These are phyloP conservation scores for Fraxinus greggii DNA, from an alignment of 305 asterid species.

Conservation along the genomic window DNA sequence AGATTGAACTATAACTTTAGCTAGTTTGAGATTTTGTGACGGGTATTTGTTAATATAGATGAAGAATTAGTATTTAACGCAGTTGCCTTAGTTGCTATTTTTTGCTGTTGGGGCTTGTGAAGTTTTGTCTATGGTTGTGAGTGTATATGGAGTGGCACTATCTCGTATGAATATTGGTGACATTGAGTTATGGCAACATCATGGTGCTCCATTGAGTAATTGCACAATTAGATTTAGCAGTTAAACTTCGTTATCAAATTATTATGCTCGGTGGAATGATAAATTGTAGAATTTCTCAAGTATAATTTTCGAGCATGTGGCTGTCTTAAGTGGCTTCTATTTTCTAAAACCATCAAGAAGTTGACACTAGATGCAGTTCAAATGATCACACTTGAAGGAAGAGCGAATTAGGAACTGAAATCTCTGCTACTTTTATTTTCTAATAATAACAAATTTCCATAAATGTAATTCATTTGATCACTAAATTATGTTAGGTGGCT, in stretches of 20 bases:
- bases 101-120: background rate
- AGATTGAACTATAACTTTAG: background rate
- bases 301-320: background rate
- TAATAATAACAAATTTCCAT: background rate
- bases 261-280: background rate
- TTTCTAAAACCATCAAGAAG: slow-evolving; percentile 6
- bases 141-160: background rate
- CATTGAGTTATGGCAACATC: background rate
- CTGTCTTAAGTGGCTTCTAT: slow-evolving; percentile 6
- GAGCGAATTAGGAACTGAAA: background rate
- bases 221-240: background rate
- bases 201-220: background rate
- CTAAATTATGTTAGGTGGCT: slow-evolving; percentile 3
- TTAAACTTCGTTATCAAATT: background rate
- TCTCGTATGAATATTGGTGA: background rate
- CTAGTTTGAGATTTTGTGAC: background rate
- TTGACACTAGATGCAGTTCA: slow-evolving; percentile 1
- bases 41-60: background rate
- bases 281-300: background rate
- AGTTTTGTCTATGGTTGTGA: background rate
- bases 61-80: background rate
- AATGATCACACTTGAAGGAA: slow-evolving; percentile 9
- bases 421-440: slow-evolving; percentile 12
- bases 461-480: background rate
- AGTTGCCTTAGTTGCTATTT: background rate